Percentiles rank a stretch among this genome's conserved stretches.
These are phyloP conservation scores for Rosa multiflora DNA, from an alignment of 306 rosid species.

Conservation along the genomic window DNA sequence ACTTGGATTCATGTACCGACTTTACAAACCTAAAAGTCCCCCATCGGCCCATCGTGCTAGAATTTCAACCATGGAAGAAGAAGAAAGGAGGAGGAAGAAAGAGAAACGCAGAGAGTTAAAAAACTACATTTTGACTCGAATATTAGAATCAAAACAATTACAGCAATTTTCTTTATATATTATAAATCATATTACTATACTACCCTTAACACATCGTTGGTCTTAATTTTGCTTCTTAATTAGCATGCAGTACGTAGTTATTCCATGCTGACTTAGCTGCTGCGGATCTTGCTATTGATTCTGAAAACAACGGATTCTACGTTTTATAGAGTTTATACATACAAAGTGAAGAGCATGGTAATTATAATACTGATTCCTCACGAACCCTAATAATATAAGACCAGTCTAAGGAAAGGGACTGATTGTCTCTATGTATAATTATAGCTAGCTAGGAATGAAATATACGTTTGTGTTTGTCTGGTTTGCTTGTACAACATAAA, in stretches of 20 bases:
- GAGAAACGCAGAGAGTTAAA: too few species aligned
- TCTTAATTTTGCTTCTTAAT: not conserved
- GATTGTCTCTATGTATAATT: not conserved
- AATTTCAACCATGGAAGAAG: too few species aligned
- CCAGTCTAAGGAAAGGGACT: not conserved
- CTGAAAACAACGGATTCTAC: not conserved
- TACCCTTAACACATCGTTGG: too few species aligned
- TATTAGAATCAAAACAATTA: too few species aligned
- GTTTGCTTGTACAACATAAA: not conserved
- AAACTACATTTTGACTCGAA: too few species aligned
- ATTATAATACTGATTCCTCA: not conserved
- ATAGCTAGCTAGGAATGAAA: not conserved
- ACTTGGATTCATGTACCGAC: too few species aligned
- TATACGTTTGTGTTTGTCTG: not conserved
- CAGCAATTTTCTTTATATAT: too few species aligned
- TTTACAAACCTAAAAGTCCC: not conserved
- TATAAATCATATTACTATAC: too few species aligned
- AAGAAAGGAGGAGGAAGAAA: too few species aligned
- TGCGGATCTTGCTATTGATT: not conserved
- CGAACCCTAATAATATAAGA: not conserved
- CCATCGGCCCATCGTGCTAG: too few species aligned
- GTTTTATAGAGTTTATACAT: not conserved
- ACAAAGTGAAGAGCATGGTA: not conserved
- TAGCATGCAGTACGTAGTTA: too few species aligned
- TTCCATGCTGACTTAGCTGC: not conserved